A percentile compares a stretch with the other conserved stretches of the same genome.
These are phyloP conservation scores for Fusarium sp. DNA, from an alignment of 2,329 filamentous ascomycete species.

Conservation along the genomic window DNA sequence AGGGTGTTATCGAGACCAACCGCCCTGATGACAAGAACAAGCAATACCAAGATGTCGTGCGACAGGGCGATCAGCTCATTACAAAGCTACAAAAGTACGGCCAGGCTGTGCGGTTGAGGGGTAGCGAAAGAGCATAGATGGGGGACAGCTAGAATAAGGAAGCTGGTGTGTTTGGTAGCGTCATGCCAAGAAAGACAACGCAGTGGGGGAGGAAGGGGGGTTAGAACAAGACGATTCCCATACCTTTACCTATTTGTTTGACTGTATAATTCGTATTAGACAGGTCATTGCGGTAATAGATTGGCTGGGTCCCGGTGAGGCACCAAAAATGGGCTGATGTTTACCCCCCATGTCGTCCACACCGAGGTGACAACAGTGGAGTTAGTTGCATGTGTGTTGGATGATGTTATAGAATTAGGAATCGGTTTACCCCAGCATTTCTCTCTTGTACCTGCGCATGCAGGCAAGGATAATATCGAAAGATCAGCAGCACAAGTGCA, in stretches of 20 bases:
- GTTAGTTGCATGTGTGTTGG: conserved; percentile 12
- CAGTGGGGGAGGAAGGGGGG: conserved; percentile 13
- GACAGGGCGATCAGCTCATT: conserved; percentile 96
- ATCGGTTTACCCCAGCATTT: conserved; percentile 26
- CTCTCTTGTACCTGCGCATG: conserved; percentile 26
- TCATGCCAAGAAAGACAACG: conserved; percentile 19
- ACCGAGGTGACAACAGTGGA: conserved; percentile 21
- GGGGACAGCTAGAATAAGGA: background rate
- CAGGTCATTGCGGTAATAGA: conserved; percentile 42
- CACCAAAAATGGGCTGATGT: conserved; percentile 32
- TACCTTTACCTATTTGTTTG: conserved; percentile 38
- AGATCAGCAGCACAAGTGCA: conserved; percentile 13
- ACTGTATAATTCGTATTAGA: conserved; percentile 50
- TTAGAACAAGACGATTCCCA: conserved; percentile 26
- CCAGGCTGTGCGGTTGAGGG: conserved; percentile 91
- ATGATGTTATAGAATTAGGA: conserved; percentile 18
- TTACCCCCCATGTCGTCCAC: conserved; percentile 1
- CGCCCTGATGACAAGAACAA: conserved; percentile 99
- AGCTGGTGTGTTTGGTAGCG: conserved; percentile 25
- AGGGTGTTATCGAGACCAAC: conserved; percentile 98
- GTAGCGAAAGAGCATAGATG: conserved; percentile 81
- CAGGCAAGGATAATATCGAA: conserved; percentile 16
- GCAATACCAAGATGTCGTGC: conserved; percentile 98
- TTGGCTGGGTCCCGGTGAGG: conserved; percentile 40
- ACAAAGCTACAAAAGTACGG: conserved; percentile 99